Evolutionary conservation across 2,329 filamentous ascomycete species (phyloP).

Genomic region (Alternaria triticimaculans): DNA sequence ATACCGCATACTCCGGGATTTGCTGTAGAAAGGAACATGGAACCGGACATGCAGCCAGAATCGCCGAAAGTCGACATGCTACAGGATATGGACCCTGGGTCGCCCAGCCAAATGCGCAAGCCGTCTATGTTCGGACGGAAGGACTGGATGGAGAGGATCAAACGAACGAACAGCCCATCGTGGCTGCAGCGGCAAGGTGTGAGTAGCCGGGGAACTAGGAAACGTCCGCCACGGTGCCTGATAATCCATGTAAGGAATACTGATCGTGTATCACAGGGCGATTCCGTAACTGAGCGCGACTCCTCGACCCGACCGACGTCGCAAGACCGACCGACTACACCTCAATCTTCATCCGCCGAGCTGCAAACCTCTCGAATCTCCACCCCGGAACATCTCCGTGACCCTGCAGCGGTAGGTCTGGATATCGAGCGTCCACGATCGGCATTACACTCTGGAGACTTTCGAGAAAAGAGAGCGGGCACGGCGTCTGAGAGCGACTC

Average conservation of each 20-base stretch:
- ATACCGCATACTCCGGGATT: slow-evolving; percentile 22
- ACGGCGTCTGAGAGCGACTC: slow-evolving; percentile 17
- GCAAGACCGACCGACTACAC: slow-evolving; percentile 38
- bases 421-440: slow-evolving; percentile 85
- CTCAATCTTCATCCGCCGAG: slow-evolving; percentile 46
- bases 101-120: slow-evolving; percentile 30
- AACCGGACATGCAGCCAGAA: slow-evolving; percentile 14
- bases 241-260: slow-evolving; percentile 2
- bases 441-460: slow-evolving; percentile 68
- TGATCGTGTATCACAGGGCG: slow-evolving; percentile 29
- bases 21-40: slow-evolving; percentile 12
- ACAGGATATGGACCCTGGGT: slow-evolving; percentile 17
- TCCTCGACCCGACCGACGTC: slow-evolving; percentile 28
- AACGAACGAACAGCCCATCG: slow-evolving; percentile 76
- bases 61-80: slow-evolving; percentile 3
- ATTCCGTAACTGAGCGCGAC: slow-evolving; percentile 15
- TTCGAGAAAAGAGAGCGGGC: slow-evolving; percentile 57
- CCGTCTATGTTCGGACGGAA: slow-evolving; percentile 64
- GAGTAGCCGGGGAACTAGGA: slow-evolving; percentile 16
- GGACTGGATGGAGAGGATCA: slow-evolving; percentile 83
- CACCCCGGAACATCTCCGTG: slow-evolving; percentile 34
- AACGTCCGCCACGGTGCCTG: background rate
- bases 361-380: slow-evolving; percentile 42
- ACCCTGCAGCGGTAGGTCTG: slow-evolving; percentile 44
- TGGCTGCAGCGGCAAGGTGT: slow-evolving; percentile 70